These are phyloP conservation scores for Parathielavia hyrcaniae DNA, from an alignment of 495 filamentous ascomycete species.

Conservation along the genomic window DNA sequence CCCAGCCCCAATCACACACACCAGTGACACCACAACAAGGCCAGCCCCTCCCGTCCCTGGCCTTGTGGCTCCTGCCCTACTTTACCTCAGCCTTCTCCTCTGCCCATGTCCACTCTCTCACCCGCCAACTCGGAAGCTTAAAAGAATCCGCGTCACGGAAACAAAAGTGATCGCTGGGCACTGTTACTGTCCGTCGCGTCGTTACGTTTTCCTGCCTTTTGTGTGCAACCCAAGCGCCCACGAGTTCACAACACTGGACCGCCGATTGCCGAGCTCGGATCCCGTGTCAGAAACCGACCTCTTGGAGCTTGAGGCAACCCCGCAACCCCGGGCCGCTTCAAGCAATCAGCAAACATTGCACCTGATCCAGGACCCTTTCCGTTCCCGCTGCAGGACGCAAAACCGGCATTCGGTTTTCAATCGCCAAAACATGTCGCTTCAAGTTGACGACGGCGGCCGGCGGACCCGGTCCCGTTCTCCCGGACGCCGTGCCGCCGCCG, in stretches of 20 bases:
- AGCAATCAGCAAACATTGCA: not conserved
- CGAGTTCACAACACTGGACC: no score
- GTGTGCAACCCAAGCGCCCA: no score
- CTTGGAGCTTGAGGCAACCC: not conserved
- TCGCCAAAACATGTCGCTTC: constrained; percentile 40
- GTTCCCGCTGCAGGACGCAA: not conserved
- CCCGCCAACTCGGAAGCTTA: not conserved
- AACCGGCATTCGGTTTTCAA: not conserved
- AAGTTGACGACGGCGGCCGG: constrained; percentile 53
- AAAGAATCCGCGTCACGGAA: not conserved
- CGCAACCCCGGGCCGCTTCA: not conserved
- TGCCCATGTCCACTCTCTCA: not conserved
- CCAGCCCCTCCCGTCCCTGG: not conserved
- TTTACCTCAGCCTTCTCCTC: not conserved
- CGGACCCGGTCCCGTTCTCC: constrained; percentile 58
- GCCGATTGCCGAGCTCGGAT: no score
- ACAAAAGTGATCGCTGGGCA: not conserved
- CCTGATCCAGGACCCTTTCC: not conserved
- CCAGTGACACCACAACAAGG: no score
- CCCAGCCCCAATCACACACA: constrained; percentile 10
- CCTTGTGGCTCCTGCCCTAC: not conserved
- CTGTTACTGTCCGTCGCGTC: not conserved
- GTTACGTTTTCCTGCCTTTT: no score
- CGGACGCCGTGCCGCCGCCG: constrained; percentile 35
- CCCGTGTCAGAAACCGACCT: no score